Base-by-base conservation (phyloP, 2,329 filamentous ascomycete species). In the Nothomitra cinnamomea region DNA sequence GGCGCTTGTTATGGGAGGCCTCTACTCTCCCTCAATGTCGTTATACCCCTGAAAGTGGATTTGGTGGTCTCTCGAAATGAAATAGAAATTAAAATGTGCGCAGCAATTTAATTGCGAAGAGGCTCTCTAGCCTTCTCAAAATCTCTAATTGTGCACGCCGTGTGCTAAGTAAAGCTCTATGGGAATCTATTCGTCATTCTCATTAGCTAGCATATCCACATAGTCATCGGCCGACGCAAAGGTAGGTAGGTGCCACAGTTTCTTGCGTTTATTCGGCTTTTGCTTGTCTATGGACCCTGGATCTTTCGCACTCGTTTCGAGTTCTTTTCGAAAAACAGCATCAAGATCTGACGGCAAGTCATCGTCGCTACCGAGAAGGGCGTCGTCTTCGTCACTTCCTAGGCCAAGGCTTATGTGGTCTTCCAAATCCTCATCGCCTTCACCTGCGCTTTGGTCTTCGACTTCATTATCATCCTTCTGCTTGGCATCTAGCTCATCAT, bases 211-310 rank as follows among this genome's bases (percentile, higher is more conserved):
- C 70, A 95, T 75, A 61, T 84, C 85, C 15, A 88, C 90, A 67
- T 96, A 98, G 65, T 96, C 92, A 53, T 96, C 92, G 32, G 77
- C 84, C 32, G 87, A 94, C 19, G 94, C 92, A 71, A 98, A 98
- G 36, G 81, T 94, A 5, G 92, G 92, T 60, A 98, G 72, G 58
- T 80, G 80, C 76, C 88, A 95, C 67, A 96, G 74, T 71, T 87
- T 87, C 75, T 83, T 87, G 70, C 78, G 82, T 70, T 85, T 86
- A 65, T 79, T 76, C 60, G 73, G 41, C 13, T 40, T 22, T 19
- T 6, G 12, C 13, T n/a, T 52, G 75, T 65, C 63, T 4, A 13
- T n/a, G 24, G 6, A 17, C 4, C 19, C 35, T 62, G 48, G 64
- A 57, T 72, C 52, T 68, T 68, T 40, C 68, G 66, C 19, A 64